Percentiles rank a stretch among this genome's conserved stretches.
These are phyloP conservation scores for Cyclotella atomus DNA, from an alignment of 108 stramenopile species.

Conservation along the genomic window DNA sequence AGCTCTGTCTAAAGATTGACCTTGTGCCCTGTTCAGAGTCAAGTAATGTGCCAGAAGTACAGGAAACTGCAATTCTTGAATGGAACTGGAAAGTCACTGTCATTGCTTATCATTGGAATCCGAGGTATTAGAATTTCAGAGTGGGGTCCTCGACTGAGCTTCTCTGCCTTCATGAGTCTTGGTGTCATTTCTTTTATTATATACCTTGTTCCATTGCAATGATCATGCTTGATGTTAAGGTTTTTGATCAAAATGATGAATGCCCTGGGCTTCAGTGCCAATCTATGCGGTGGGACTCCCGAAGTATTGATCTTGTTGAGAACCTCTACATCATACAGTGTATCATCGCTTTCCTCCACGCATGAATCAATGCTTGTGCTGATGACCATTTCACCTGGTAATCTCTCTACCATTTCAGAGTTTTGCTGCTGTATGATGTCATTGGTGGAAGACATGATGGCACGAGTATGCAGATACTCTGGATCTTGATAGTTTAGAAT, in stretches of 20 bases:
- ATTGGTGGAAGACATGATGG: constrained; percentile 26
- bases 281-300: background rate
- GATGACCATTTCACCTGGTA: constrained; percentile 15
- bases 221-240: background rate
- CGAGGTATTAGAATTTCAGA: background rate
- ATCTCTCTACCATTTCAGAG: background rate
- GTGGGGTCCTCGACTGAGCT: background rate
- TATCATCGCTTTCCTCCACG: background rate
- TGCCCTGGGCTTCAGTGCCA: background rate
- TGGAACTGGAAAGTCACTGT: background rate
- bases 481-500: background rate
- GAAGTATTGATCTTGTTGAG: constrained; percentile 8
- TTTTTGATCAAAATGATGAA: constrained; percentile 10
- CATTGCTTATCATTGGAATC: background rate
- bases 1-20: constrained; percentile 2
- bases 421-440: constrained; percentile 25
- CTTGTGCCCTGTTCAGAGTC: constrained; percentile 5
- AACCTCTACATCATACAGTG: background rate
- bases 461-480: background rate
- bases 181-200: background rate
- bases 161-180: background rate
- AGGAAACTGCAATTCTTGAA: constrained; percentile 16
- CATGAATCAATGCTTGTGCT: constrained; percentile 7
- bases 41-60: constrained; percentile 4
- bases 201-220: constrained; percentile 16